phyloP scores from a whole-genome alignment of 345 rosid species.

The Gossypium thurberi region DNA sequence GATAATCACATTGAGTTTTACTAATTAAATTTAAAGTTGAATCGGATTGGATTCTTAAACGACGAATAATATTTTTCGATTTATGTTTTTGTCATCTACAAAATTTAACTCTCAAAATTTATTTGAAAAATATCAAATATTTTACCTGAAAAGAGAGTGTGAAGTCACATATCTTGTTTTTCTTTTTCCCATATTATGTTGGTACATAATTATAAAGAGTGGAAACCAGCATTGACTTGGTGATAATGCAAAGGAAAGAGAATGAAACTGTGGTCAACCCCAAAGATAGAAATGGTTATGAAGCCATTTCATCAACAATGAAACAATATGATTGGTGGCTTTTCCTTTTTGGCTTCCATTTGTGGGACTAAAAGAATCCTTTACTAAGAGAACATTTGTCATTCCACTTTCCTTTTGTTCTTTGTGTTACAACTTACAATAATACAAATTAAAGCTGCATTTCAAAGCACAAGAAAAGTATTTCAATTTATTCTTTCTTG shows the following conservation, averaged over 20 bases:
- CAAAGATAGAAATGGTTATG: slow-evolving; percentile 1
- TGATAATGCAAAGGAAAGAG: background rate
- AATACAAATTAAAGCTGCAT: slow-evolving; percentile 22
- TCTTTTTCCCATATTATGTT: background rate
- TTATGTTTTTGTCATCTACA: too few species aligned
- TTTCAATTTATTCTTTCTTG: slow-evolving; percentile 10
- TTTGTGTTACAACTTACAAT: slow-evolving; percentile 9
- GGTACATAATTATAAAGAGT: background rate
- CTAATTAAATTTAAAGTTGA: too few species aligned
- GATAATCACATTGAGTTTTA: too few species aligned
- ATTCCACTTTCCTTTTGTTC: background rate
- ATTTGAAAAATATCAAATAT: too few species aligned
- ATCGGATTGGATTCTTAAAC: too few species aligned
- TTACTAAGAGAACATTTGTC: slow-evolving; percentile 9
- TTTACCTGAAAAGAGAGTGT: too few species aligned
- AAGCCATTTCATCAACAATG: background rate
- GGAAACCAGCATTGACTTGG: slow-evolving; percentile 2
- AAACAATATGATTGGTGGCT: slow-evolving; percentile 23
- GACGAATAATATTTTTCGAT: too few species aligned
- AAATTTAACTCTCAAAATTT: too few species aligned
- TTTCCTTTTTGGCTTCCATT: slow-evolving; percentile 31
- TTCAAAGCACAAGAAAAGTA: slow-evolving; percentile 23
- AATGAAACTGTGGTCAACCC: slow-evolving; percentile 25
- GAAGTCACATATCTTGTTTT: too few species aligned
- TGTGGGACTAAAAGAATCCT: slow-evolving; percentile 27